Evolutionary conservation across 352 stramenopile genomes (phyloP).

Genomic region (Phytophthora megakarya): DNA sequence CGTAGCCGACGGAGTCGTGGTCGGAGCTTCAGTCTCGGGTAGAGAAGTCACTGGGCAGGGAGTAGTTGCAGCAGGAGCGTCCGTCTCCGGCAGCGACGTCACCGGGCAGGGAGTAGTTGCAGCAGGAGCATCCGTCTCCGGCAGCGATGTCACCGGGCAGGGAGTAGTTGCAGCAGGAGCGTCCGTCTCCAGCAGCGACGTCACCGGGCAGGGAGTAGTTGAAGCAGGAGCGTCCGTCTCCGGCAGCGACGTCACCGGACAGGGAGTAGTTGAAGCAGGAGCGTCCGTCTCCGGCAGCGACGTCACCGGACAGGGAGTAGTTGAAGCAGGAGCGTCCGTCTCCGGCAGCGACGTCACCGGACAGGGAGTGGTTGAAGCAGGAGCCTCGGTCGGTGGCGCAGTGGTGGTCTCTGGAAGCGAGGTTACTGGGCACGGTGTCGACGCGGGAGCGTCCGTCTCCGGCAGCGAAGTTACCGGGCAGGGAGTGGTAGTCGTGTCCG

Average conservation of each 20-base stretch:
- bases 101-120: neutral
- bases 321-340: too few species aligned
- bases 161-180: too few species aligned
- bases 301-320: conserved; percentile 28
- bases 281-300: conserved; percentile 19
- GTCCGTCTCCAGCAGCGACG: neutral
- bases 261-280: too few species aligned
- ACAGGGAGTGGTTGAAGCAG: conserved; percentile 24
- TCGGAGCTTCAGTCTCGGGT: neutral
- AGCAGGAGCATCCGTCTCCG: neutral
- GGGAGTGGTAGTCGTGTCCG: neutral
- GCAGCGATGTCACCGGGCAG: neutral
- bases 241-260: neutral
- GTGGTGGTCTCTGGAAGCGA: conserved; percentile 7
- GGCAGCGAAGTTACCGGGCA: conserved; percentile 9
- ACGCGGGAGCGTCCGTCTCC: neutral
- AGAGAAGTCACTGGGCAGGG: conserved; percentile 7
- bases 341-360: conserved; percentile 5
- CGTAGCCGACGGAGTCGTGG: too few species aligned
- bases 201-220: conserved; percentile 1
- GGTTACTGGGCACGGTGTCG: conserved; percentile 8
- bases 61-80: neutral
- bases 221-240: too few species aligned
- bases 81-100: neutral
- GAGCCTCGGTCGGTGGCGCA: too few species aligned